These are phyloP conservation scores for Endocarpon pusillum DNA, from an alignment of 495 filamentous ascomycete genomes.

Conservation along the genomic window DNA sequence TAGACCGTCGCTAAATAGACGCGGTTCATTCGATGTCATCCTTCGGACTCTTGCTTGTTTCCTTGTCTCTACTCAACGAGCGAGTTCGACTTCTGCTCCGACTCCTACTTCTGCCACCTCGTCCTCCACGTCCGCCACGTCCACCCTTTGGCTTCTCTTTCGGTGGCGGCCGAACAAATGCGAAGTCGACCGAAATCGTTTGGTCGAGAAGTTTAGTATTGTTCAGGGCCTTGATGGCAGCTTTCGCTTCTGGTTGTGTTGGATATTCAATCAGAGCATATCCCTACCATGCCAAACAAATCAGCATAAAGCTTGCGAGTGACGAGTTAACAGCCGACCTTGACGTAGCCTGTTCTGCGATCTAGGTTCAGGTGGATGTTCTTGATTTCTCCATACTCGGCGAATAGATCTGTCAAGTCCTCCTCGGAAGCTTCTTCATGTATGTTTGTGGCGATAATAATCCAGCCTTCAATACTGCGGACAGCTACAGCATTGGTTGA, in stretches of 20 bases:
- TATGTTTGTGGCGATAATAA: conserved; percentile 88
- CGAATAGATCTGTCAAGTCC: conserved; percentile 84
- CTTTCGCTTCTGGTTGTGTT: conserved; percentile 68
- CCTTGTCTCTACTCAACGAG: too few relatives aligned
- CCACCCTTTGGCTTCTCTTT: conserved; percentile 39
- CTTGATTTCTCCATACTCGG: conserved; percentile 93
- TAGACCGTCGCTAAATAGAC: too few relatives aligned
- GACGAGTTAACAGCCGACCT: conserved; percentile 38
- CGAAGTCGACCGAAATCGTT: conserved; percentile 83
- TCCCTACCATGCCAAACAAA: conserved; percentile 34
- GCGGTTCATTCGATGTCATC: conserved; percentile 9
- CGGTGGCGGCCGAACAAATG: conserved; percentile 87
- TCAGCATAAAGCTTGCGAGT: neutral
- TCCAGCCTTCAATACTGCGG: conserved; percentile 98
- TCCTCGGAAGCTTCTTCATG: conserved; percentile 97
- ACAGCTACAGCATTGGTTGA: conserved; percentile 72
- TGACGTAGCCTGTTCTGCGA: conserved; percentile 90
- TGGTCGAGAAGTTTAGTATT: conserved; percentile 77
- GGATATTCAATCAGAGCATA: conserved; percentile 90
- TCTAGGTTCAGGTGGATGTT: conserved; percentile 92
- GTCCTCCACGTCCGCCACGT: conserved; percentile 28
- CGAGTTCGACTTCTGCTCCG: conserved; percentile 41
- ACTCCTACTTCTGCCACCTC: conserved; percentile 33
- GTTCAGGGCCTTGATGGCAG: conserved; percentile 72
- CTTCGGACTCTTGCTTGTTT: conserved; percentile 32